These are phyloP conservation scores for Aspergillus jensenii DNA, from an alignment of 2,329 filamentous ascomycete species.

Conservation along the genomic window DNA sequence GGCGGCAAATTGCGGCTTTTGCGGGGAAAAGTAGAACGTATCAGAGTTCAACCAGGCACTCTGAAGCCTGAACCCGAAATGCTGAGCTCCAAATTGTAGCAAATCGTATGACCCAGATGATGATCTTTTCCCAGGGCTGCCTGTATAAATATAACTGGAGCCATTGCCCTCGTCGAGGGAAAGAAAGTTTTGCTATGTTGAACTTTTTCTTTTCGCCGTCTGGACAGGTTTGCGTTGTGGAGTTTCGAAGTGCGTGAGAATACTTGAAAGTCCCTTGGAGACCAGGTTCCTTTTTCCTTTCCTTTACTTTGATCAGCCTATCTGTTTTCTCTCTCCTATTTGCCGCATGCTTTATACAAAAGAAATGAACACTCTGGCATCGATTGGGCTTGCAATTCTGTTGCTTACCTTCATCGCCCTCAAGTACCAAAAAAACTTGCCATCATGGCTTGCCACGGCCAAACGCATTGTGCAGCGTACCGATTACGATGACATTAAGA, in stretches of 20 bases:
- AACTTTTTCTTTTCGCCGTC: slow-evolving; percentile 12
- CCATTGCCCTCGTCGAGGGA: slow-evolving; percentile 18
- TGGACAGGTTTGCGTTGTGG: slow-evolving; percentile 17
- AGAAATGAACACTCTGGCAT: slow-evolving; percentile 35
- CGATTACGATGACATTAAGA: slow-evolving; percentile 30
- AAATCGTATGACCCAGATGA: slow-evolving; percentile 27
- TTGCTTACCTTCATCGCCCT: slow-evolving; percentile 29
- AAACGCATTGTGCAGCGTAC: slow-evolving; percentile 9
- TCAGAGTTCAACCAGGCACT: slow-evolving; percentile 21
- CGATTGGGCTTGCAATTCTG: slow-evolving; percentile 29
- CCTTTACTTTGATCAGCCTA: slow-evolving; percentile 7
- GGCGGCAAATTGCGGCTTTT: slow-evolving; percentile 30
- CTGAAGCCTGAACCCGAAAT: slow-evolving; percentile 20
- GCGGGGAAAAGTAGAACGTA: slow-evolving; percentile 28
- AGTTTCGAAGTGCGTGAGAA: slow-evolving; percentile 14
- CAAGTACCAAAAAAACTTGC: slow-evolving; percentile 23
- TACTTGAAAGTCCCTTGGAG: slow-evolving; percentile 13
- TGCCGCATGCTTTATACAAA: slow-evolving; percentile 9
- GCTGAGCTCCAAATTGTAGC: slow-evolving; percentile 19
- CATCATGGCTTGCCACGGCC: slow-evolving; percentile 9
- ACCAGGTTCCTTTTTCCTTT: slow-evolving; percentile 10
- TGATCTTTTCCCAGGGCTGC: slow-evolving; percentile 18
- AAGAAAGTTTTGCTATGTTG: slow-evolving; percentile 18
- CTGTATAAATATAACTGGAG: slow-evolving; percentile 21
- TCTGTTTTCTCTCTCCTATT: slow-evolving; percentile 4